Base-by-base conservation (phyloP, 2,329 filamentous ascomycete genomes). In the Rhexocercosporidium sp. region DNA sequence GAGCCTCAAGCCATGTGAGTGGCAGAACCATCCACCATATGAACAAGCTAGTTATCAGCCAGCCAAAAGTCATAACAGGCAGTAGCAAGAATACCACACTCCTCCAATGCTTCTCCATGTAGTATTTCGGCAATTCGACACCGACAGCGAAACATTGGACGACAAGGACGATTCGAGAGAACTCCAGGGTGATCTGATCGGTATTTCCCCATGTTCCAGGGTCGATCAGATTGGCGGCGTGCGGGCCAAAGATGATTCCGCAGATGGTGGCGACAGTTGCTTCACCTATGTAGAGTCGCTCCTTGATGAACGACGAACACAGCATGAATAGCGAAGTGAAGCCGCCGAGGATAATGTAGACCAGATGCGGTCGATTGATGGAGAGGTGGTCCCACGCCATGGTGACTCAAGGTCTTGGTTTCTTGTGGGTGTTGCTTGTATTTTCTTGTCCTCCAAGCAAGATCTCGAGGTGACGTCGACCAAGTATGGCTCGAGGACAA, bases 291-390 rank as follows among this genome's bases (percentile, higher is more conserved):
- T 99, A 99, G 77, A 98, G 87, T 79, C 92, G 92, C 85, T 99
- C 96, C 84, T 99, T 99, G 82, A 99, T 97, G 77, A 98, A 90
- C 64, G 96, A 93, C 68, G 96, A 99, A 80, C 94, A 97, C 68
- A 99, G 85, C 96, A 99, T 99, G 83, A 99, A 99, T 75, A 99
- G 84, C 68, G 92, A 94, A 73, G 96, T 99, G 83, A 99, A 99
- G 79, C 95, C 96, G 76, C 96, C 96, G 65, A 99, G 85, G 81
- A 99, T 97, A 81, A 98, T 93, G 81, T 99, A 99, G 72, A 97
- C 96, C 92, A 98, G 81, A 85, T 99, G 96, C 76, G 96, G 93
- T 84, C 91, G 92, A 81, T 96, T 97, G 82, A 98, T 90, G 69
- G 90, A 89, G 62, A 95, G 85, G 74, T 94, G 91, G 57, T 90